These are phyloP conservation scores for Aspergillus ochraceus DNA, from an alignment of 2,329 filamentous ascomycete genomes.

Conservation along the genomic window DNA sequence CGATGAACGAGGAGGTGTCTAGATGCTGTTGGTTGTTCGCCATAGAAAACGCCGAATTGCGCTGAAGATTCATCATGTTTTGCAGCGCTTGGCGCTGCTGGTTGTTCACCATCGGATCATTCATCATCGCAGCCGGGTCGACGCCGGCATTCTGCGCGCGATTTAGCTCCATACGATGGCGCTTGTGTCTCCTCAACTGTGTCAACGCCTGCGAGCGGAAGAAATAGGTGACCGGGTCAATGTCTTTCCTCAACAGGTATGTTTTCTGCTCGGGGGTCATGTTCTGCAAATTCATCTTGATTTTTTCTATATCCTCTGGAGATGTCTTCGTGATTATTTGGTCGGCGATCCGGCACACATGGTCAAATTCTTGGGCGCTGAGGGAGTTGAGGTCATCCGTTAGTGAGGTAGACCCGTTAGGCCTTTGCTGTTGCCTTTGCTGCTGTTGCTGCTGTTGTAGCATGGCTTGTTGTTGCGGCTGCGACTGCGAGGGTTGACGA, in stretches of 20 bases:
- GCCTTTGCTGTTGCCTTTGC: constrained; percentile 34
- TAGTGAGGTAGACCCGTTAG: constrained; percentile 25
- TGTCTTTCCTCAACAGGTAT: constrained; percentile 43
- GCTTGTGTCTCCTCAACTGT: constrained; percentile 40
- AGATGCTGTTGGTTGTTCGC: constrained; percentile 31
- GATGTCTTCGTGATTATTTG: constrained; percentile 48
- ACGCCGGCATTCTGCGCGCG: constrained; percentile 30
- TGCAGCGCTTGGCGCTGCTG: constrained; percentile 45
- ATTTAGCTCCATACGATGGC: constrained; percentile 31
- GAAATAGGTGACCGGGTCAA: constrained; percentile 53
- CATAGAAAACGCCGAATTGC: constrained; percentile 37
- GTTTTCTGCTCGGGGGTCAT: constrained; percentile 51
- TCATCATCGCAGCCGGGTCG: constrained; percentile 34
- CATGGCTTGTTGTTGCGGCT: constrained; percentile 21
- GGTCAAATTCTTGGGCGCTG: constrained; percentile 42
- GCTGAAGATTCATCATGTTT: constrained; percentile 41
- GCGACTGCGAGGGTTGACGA: constrained; percentile 32
- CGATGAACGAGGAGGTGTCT: constrained; percentile 41
- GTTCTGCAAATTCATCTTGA: constrained; percentile 47
- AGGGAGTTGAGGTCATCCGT: constrained; percentile 38
- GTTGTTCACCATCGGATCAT: constrained; percentile 38
- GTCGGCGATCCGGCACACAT: constrained; percentile 49
- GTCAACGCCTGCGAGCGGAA: constrained; percentile 52
- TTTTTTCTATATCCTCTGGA: constrained; percentile 48
- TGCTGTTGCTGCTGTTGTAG: constrained; percentile 29